Conservation (phyloP, 176 grass and related monocot species). For the Dendrocalamus sinicus region DNA sequence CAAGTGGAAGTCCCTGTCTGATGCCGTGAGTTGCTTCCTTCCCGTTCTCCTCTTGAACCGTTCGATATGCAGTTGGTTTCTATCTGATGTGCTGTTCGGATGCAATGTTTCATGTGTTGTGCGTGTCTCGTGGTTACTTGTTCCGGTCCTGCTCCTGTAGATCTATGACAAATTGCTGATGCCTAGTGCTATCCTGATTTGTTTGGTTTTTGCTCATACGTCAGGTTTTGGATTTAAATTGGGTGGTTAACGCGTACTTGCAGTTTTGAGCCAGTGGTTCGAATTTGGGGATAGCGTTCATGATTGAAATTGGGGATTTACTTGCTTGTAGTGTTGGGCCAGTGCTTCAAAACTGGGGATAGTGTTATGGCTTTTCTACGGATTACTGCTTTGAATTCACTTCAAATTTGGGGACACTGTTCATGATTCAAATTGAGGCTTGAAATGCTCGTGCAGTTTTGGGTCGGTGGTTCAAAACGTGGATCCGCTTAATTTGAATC, state of each 20-base stretch:
- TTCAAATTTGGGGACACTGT: background rate
- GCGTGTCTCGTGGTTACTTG: background rate
- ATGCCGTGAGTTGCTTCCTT: constrained; percentile 53
- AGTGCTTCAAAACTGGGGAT: background rate
- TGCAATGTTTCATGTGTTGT: no score
- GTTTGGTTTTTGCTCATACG: background rate
- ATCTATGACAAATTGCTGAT: background rate
- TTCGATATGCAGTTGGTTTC: background rate
- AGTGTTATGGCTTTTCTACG: background rate
- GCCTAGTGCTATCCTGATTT: background rate
- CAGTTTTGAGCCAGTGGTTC: background rate
- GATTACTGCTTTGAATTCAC: background rate
- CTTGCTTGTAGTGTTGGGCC: background rate
- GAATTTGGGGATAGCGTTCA: background rate
- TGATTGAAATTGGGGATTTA: background rate
- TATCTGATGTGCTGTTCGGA: background rate
- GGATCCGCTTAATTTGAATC: background rate
- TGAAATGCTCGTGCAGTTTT: background rate
- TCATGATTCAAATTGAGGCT: no score
- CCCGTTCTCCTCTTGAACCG: background rate
- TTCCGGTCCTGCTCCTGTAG: background rate
- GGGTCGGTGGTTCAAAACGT: background rate
- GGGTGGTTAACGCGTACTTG: background rate
- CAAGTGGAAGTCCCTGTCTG: constrained; percentile 89
- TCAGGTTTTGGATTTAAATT: background rate